Base-by-base conservation (phyloP, 2,329 filamentous ascomycete genomes). In the Aspergillus sp. region DNA sequence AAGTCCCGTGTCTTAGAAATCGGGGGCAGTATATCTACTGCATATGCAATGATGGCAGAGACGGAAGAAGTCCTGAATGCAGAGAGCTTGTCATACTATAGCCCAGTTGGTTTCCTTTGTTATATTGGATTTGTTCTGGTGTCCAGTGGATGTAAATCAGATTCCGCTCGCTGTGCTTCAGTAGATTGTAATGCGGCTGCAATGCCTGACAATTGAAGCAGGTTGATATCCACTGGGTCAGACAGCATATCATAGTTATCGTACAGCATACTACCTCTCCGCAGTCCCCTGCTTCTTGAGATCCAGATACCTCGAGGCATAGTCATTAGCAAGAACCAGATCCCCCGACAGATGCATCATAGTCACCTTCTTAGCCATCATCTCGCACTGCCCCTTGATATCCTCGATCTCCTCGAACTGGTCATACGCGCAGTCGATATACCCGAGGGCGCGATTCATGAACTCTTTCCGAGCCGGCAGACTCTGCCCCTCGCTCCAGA, bases 311-410 rank as follows among this genome's bases (percentile, higher is more conserved):
- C 71, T 72, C 2, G 75, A 74, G 2, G 79, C 78, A 45, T 72
- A 80, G 40, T 81, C 75, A 45, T 80, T 80, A 1, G 79, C 76
- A 40, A 78, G 47, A 12, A 66, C 67, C 43, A 68, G 57, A 45
- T 86, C 80, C 1, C 80, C 82, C 5, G 74, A 68, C 29, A 80
- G 63, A 55, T 79, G 77, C 67, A 84, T 82, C 31, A 93, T 72
- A 31, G 78, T 78, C 3, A 82, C 80, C 60, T 85, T 88, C 67
- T 91, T 91, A 13, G 81, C 80, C 63, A 88, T 72, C 67, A 83
- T 78, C 57, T 86, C 81, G 49, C 83, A 80, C 59, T 84, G 80
- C 33, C 76, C 77, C n/a, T 66, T 61, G 10, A 78, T 61, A 52
- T 83, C 82, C 51, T 83, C 77, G 10, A 85, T 65, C 29, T 67